Conservation (phyloP, 495 filamentous ascomycete species). For the Penicillium goetzii region DNA sequence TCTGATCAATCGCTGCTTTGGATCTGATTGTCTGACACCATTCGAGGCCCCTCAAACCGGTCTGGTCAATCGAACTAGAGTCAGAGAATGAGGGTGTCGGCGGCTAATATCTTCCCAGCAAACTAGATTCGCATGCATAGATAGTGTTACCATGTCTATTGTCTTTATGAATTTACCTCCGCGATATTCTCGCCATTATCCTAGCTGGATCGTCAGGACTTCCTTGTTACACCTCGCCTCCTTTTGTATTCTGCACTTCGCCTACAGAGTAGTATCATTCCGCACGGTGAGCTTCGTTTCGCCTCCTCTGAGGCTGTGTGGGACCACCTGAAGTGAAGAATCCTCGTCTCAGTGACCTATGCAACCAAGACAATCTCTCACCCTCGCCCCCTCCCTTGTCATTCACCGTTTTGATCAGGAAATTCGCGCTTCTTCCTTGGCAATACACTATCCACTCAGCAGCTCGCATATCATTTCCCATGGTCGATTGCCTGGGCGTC, state of each 20-base stretch:
- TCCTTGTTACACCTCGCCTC: not conserved
- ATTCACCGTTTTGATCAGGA: not conserved
- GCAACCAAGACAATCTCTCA: not conserved
- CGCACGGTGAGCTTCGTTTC: not conserved
- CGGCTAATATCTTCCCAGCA: constrained; percentile 16
- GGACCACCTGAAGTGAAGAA: not conserved
- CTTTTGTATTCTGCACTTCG: not conserved
- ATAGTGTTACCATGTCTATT: not conserved
- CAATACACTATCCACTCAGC: constrained; percentile 5
- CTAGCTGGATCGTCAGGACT: not conserved
- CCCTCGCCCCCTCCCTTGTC: not conserved
- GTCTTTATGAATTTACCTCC: not conserved
- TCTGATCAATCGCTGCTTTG: not conserved
- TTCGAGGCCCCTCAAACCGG: not conserved
- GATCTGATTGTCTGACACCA: not conserved
- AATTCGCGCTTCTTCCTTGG: constrained; percentile 14
- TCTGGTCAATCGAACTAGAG: not conserved
- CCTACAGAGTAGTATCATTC: constrained; percentile 3
- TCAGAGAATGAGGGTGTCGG: constrained; percentile 10
- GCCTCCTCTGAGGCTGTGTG: constrained; percentile 7
- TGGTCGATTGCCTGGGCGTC: not conserved
- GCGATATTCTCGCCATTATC: not conserved
- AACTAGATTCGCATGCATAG: not conserved
- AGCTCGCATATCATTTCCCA: not conserved
- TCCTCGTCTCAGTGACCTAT: not conserved